Percentiles rank a stretch among this genome's conserved stretches.
Evolutionary conservation across 306 rosid species (phyloP).

Genomic region (Cicer pinnatifidum): DNA sequence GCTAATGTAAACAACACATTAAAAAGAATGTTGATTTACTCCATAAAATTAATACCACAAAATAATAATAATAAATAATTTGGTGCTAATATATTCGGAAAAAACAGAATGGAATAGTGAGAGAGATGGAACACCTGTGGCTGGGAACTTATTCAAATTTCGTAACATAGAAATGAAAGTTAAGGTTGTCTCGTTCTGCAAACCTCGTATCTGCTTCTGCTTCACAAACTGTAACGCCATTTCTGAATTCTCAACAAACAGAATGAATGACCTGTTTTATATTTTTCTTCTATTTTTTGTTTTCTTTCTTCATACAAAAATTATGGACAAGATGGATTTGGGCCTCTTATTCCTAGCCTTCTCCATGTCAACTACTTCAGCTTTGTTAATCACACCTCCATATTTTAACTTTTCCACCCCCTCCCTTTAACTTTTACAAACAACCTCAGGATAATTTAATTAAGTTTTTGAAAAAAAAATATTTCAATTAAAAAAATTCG

Average conservation of each 20-base stretch:
- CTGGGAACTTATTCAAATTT: slow-evolving; percentile 36
- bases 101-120: neutral
- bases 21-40: too few species aligned
- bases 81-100: too few species aligned
- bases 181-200: slow-evolving; percentile 42
- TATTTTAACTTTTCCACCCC: neutral
- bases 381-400: neutral
- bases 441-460: too few species aligned
- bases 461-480: too few species aligned
- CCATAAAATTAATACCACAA: too few species aligned
- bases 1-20: neutral
- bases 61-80: too few species aligned
- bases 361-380: neutral
- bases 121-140: slow-evolving; percentile 5
- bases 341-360: neutral
- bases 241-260: neutral
- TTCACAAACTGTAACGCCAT: slow-evolving; percentile 64
- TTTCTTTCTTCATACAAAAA: neutral
- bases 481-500: too few species aligned
- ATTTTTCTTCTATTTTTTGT: neutral
- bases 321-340: neutral
- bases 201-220: slow-evolving; percentile 51
- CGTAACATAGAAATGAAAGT: slow-evolving; percentile 40
- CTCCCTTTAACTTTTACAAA: neutral
- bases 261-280: too few species aligned